Conservation (phyloP, 495 filamentous ascomycete genomes). For the Trichoderma asperelloides region DNA sequence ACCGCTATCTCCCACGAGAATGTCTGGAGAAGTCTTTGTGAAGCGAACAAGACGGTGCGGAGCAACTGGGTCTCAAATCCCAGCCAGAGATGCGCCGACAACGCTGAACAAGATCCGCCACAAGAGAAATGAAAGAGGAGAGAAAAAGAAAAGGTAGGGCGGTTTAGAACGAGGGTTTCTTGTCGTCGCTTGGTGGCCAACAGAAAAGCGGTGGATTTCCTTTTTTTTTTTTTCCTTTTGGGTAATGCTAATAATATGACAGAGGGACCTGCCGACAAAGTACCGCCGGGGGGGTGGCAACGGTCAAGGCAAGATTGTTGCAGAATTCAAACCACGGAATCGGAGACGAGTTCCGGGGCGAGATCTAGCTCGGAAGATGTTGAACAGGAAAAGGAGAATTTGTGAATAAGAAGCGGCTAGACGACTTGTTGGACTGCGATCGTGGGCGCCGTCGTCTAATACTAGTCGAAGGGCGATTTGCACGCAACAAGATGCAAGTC, state of each 20-base stretch:
- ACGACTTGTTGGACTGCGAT: neutral
- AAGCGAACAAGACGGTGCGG: constrained; percentile 2
- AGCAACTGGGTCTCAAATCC: constrained; percentile 5
- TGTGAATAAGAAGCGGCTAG: neutral
- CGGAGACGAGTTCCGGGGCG: neutral
- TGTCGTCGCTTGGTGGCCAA: neutral
- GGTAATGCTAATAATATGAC: constrained; percentile 2
- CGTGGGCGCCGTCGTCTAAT: neutral
- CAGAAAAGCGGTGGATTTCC: constrained; percentile 5
- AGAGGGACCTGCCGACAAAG: constrained; percentile 3
- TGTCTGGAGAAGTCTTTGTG: neutral
- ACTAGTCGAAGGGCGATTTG: neutral
- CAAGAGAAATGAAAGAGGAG: neutral
- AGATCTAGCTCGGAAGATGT: neutral
- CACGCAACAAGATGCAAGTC: neutral
- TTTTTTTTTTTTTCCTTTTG: constrained; percentile 1
- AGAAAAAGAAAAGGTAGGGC: neutral
- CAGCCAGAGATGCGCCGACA: neutral
- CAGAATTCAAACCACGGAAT: neutral
- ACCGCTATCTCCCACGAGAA: neutral
- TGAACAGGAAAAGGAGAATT: neutral
- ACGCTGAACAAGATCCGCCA: neutral
- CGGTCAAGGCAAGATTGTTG: neutral
- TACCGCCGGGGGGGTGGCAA: constrained; percentile 4
- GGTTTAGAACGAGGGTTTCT: neutral